A percentile compares a stretch with the other conserved stretches of the same genome.
Conservation (phyloP, 306 rosid species). For the Gillenia trifoliata region DNA sequence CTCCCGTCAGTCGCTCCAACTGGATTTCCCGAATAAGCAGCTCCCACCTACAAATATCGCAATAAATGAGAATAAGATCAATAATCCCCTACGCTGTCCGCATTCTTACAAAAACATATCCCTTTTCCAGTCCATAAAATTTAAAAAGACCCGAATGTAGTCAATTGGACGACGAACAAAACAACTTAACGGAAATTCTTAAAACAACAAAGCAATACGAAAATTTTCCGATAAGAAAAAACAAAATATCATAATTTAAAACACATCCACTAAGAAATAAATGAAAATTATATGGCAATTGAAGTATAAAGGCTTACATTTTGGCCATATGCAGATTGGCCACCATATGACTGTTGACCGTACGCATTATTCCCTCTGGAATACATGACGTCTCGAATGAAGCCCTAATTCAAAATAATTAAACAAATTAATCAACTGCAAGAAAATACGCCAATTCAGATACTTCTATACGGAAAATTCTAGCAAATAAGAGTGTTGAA, state of each 20-base stretch:
- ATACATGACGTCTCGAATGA: constrained; percentile 56
- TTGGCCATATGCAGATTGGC: constrained; percentile 82
- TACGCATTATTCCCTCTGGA: constrained; percentile 80
- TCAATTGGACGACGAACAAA: not conserved
- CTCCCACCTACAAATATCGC: constrained; percentile 50
- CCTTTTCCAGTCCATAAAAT: not conserved
- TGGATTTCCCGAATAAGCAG: constrained; percentile 66
- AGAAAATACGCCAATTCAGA: not conserved
- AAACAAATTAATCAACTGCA: not conserved
- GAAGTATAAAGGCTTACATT: constrained; percentile 37
- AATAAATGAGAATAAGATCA: constrained; percentile 2
- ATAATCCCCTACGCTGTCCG: not conserved
- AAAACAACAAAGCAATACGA: too few relatives aligned
- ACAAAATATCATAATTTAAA: not conserved
- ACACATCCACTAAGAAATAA: not conserved
- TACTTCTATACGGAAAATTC: not conserved
- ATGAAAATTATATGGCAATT: not conserved
- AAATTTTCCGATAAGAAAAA: too few relatives aligned
- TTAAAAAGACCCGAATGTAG: too few relatives aligned
- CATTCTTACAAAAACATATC: not conserved
- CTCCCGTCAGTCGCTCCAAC: constrained; percentile 74
- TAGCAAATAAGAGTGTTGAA: not conserved
- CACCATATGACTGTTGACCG: constrained; percentile 72
- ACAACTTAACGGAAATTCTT: too few relatives aligned
- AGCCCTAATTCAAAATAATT: not conserved